Base-by-base conservation (phyloP, 2,329 filamentous ascomycete species). In the Amylocarpus encephaloides region DNA sequence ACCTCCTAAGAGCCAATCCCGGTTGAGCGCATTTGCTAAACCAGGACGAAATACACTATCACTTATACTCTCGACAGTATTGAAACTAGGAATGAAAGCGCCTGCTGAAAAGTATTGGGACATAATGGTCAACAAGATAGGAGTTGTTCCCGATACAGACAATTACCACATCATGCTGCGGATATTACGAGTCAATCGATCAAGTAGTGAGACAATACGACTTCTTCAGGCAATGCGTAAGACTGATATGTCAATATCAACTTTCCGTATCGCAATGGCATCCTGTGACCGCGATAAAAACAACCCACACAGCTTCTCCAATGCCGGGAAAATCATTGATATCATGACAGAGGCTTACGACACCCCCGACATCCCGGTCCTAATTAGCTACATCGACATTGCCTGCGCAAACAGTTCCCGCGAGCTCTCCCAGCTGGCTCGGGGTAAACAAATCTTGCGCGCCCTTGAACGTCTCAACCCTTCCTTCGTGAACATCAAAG, bases 101-200 rank as follows among this genome's bases (percentile, higher is more conserved):
- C 68, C 78, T n/a, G 86, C 82, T n/a, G 69, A 77, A 46, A 75
- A 75, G 30, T 97, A 96, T 68, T 97, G 91, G 91, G 72, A 84
- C 15, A 64, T 84, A 5, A 71, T 96, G 50, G 86, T 84, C 6
- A 66, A 73, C 1, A 68, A 74, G 11, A 76, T 81, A 64, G 69
- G 70, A n/a, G 69, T 96, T 52, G 64, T 71, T 2, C 90, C 92
- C 0, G 91, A 96, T 64, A 61, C 72, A 7, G 76, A 83, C 55
- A 90, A 88, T 64, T 86, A 83, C 69, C 73, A 82, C 56, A 72
- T 75, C 56, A 83, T 88, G 61, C 73, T 96, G 13, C 77, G 80
- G 47, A 67, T 87, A 38, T 75, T 93, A 33, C 79, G 82, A 46
- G 66, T 77, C 32, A 80, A 79, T 38, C 83, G 85, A 51, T 77